These are phyloP conservation scores for Crithidia mellificae DNA, from an alignment of 208 protist genomes.

Conservation along the genomic window DNA sequence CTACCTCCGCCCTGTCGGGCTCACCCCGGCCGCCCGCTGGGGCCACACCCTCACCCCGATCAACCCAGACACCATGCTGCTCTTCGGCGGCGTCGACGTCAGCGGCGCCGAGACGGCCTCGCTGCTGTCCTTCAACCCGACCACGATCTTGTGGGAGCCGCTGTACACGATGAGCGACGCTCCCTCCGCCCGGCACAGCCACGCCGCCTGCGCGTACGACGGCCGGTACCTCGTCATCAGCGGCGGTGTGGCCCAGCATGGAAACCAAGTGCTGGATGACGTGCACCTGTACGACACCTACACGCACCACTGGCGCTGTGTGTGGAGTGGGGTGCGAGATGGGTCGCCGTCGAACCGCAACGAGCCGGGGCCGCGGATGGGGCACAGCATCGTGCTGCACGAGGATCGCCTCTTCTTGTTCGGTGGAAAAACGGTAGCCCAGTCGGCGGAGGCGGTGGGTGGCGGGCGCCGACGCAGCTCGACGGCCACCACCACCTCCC, in stretches of 20 bases:
- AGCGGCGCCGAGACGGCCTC: conserved; percentile 40
- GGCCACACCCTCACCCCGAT: conserved; percentile 77
- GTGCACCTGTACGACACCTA: conserved; percentile 64
- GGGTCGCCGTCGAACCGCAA: conserved; percentile 43
- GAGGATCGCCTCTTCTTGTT: conserved; percentile 78
- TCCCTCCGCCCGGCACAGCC: conserved; percentile 60
- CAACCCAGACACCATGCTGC: conserved; percentile 38
- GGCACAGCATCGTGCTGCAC: conserved; percentile 71
- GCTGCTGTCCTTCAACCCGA: conserved; percentile 66
- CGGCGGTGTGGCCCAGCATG: conserved; percentile 53
- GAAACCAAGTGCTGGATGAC: conserved; percentile 47
- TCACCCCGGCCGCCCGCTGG: conserved; percentile 63
- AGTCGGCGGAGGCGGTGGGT: conserved; percentile 8
- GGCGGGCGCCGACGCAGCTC: conserved; percentile 21
- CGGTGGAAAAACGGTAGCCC: conserved; percentile 56
- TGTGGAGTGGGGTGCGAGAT: conserved; percentile 45
- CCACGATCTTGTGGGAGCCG: conserved; percentile 72
- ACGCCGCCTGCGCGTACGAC: conserved; percentile 73
- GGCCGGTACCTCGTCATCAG: conserved; percentile 69
- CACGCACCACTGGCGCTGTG: conserved; percentile 61
- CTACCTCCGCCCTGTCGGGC: conserved; percentile 61
- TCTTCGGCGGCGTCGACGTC: conserved; percentile 73
- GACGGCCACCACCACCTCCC: background rate
- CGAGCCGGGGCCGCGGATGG: conserved; percentile 66
- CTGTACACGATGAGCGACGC: conserved; percentile 33